Evolutionary conservation across 2,329 filamentous ascomycete genomes (phyloP), one percentile per base, ranked within the genome.

Genomic region (Pseudogymnoascus sp.): DNA sequence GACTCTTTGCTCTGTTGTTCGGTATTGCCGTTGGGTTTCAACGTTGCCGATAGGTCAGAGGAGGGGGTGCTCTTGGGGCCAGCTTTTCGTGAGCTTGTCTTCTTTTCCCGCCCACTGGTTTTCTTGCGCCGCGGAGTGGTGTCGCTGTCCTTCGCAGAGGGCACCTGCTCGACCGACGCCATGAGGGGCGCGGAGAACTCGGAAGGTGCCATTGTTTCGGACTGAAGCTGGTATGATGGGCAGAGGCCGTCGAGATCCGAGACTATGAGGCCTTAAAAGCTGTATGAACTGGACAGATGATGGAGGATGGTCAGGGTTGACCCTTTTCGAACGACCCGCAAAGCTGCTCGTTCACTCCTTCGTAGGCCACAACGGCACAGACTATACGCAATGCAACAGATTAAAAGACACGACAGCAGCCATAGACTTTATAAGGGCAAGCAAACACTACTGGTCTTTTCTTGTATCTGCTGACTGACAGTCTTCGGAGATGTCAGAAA

Each of bases 1-100:
- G 69, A 69, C 15, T 52, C 45, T 60, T 68, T 60, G 57, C 60
- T 58, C 15, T 57, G 35, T 18, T 12, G 15, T 9, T 52, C 26
- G 3, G 9, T 26, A 19, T 52, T 18, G n/a, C 15, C 45, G 26
- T 52, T 52, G 10, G 45, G 45, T 33, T 9, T 52, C 9, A 26
- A 33, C 2, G 26, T 18, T 7, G 15, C 6, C n/a, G n/a, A 33
- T 26, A 52, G 26, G 9, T 52, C 45, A 3, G n/a, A 33, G 23
- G 45, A 30, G 9, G n/a, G 7, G 13, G 28, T 5, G 23, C 45
- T 52, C 45, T 30, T 52, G n/a, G 26, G 8, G 5, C 26, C 45
- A 52, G 45, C n/a, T 15, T 52, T 52, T 19, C 26, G n/a, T 19
- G 45, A 33, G 45, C 45, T 52, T 52, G 45, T 52, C 45, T 52